Evolutionary conservation across 352 stramenopile genomes (phyloP).

Genomic region (Globisporangium heterothallicum): DNA sequence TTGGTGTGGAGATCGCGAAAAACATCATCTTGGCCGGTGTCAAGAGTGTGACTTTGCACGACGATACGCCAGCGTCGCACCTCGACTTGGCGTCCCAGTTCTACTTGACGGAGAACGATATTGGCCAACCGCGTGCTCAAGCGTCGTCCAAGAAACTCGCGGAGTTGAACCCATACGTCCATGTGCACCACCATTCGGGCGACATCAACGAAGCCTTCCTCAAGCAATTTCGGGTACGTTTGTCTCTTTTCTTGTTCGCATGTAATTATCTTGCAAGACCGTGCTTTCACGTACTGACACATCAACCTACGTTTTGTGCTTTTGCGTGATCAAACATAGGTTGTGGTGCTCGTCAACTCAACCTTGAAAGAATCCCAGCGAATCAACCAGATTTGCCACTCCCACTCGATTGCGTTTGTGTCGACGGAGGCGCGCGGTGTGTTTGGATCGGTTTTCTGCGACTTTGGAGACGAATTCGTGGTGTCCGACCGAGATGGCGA

Average conservation of each 20-base stretch:
- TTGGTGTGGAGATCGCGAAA: conserved; percentile 97
- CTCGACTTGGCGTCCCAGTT: conserved; percentile 95
- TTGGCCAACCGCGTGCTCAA: conserved; percentile 83
- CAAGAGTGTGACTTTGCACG: conserved; percentile 93
- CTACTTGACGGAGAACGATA: conserved; percentile 89
- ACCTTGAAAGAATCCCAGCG: conserved; percentile 58
- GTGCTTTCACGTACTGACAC: not conserved
- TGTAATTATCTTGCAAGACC: not conserved
- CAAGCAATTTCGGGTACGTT: conserved; percentile 64
- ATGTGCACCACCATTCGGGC: conserved; percentile 61
- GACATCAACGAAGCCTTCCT: conserved; percentile 71
- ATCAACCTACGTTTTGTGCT: not conserved
- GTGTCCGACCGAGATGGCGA: conserved; percentile 94
- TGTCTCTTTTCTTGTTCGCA: not conserved
- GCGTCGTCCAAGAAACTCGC: conserved; percentile 87
- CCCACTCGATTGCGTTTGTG: conserved; percentile 89
- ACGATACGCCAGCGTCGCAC: conserved; percentile 77
- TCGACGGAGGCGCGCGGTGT: conserved; percentile 89
- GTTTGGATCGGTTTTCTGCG: conserved; percentile 96
- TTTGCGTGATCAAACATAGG: conserved; percentile 23
- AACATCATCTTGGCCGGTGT: conserved; percentile 97
- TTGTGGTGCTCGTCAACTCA: conserved; percentile 85
- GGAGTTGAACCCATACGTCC: conserved; percentile 97
- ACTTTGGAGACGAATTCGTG: conserved; percentile 95
- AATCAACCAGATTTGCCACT: conserved; percentile 84